Percentiles rank a stretch among this genome's conserved stretches.
phyloP scores from a whole-genome alignment of 2,329 filamentous ascomycete genomes.

The Thelonectria discophora region DNA sequence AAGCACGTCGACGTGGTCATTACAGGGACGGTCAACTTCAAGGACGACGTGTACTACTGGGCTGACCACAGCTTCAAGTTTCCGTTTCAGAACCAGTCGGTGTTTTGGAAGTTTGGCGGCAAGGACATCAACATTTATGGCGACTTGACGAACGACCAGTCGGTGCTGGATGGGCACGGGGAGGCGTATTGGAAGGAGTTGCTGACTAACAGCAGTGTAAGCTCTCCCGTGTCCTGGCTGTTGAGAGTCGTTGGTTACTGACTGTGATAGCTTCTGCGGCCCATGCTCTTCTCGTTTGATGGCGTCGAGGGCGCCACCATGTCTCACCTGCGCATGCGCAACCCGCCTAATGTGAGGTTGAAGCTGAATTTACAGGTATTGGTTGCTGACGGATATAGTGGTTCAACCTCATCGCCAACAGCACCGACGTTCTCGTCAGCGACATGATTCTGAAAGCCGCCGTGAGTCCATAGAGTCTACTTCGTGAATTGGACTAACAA shows the following conservation, averaged over 20 bases:
- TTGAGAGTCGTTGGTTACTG: slow-evolving; percentile 65
- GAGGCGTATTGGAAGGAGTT: slow-evolving; percentile 39
- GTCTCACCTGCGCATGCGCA: slow-evolving; percentile 66
- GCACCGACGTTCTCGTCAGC: slow-evolving; percentile 69
- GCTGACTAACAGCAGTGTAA: slow-evolving; percentile 30
- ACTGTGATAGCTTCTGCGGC: slow-evolving; percentile 30
- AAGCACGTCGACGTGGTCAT: slow-evolving; percentile 69
- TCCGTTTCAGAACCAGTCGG: slow-evolving; percentile 70
- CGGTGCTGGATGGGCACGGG: slow-evolving; percentile 64
- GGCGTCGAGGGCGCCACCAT: slow-evolving; percentile 61
- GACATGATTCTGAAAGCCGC: slow-evolving; percentile 68
- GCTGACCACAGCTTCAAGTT: slow-evolving; percentile 70
- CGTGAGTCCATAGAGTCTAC: slow-evolving; percentile 22
- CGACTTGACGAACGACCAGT: slow-evolving; percentile 69
- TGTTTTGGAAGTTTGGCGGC: slow-evolving; percentile 46
- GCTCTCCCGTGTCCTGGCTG: slow-evolving; percentile 57
- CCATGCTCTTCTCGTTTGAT: slow-evolving; percentile 37
- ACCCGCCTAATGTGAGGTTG: slow-evolving; percentile 54
- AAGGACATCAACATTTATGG: slow-evolving; percentile 70
- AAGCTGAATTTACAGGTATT: neutral
- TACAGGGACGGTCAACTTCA: slow-evolving; percentile 67
- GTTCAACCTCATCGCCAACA: slow-evolving; percentile 71
- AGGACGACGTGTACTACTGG: slow-evolving; percentile 75
- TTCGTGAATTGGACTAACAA: neutral
- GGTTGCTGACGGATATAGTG: slow-evolving; percentile 35